phyloP scores from a whole-genome alignment of 371 early-diverging fungal species.

The Mortierella sp. region DNA sequence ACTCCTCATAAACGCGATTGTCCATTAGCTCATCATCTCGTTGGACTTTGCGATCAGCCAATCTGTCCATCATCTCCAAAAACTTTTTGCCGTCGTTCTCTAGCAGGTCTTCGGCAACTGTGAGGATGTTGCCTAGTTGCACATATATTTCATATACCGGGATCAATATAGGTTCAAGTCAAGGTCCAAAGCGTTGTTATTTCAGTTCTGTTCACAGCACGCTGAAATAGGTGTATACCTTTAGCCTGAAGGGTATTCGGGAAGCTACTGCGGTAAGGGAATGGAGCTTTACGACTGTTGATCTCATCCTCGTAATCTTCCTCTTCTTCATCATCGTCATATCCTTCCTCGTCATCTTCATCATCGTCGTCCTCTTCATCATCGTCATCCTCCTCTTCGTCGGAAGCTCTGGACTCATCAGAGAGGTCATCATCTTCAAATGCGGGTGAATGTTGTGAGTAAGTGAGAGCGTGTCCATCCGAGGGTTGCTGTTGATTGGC shows the following conservation, averaged over 20 bases:
- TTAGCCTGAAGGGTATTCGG: conserved; percentile 56
- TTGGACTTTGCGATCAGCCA: conserved; percentile 89
- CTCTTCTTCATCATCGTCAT: conserved; percentile 46
- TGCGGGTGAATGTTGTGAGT: conserved; percentile 58
- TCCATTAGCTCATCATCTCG: conserved; percentile 74
- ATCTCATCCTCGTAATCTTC: conserved; percentile 55
- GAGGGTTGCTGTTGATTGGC: conserved; percentile 81
- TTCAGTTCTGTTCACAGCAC: background rate
- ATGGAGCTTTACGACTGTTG: conserved; percentile 39
- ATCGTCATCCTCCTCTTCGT: conserved; percentile 63
- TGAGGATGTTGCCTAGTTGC: conserved; percentile 79
- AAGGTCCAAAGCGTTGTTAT: background rate
- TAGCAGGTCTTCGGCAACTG: conserved; percentile 91
- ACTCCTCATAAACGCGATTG: conserved; percentile 59
- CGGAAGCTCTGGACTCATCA: conserved; percentile 63
- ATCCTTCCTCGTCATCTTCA: conserved; percentile 53
- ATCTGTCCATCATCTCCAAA: conserved; percentile 94
- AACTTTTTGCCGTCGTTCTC: conserved; percentile 94
- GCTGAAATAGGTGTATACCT: conserved; percentile 21
- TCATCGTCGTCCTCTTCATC: conserved; percentile 61
- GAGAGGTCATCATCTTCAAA: conserved; percentile 68
- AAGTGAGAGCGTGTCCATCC: conserved; percentile 56
- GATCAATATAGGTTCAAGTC: background rate
- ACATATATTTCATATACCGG: background rate
- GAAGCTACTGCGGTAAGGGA: conserved; percentile 48